Percentiles rank a stretch among this genome's conserved stretches.
Conservation (phyloP, 805 yeast species). For the Blastobotrys robertii region DNA sequence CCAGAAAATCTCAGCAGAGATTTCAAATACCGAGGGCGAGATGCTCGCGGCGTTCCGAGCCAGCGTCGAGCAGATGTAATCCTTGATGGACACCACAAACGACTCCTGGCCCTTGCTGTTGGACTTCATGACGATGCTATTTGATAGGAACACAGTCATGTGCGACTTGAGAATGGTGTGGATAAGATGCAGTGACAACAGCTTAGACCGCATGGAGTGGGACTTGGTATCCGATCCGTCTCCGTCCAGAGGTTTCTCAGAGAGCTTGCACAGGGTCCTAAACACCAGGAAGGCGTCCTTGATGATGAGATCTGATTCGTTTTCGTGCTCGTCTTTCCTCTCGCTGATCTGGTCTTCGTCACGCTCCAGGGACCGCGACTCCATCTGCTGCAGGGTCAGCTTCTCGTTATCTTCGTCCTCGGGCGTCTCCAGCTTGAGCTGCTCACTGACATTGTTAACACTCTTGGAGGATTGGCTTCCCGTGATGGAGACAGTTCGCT, state of each 20-base stretch:
- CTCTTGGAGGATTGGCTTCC: not conserved
- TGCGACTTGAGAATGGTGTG: conserved; percentile 81
- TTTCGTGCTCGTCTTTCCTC: conserved; percentile 34
- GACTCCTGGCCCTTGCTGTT: conserved; percentile 33
- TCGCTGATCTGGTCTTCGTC: conserved; percentile 21
- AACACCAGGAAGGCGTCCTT: conserved; percentile 90
- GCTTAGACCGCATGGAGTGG: conserved; percentile 84
- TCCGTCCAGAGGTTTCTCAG: conserved; percentile 69
- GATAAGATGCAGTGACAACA: conserved; percentile 77
- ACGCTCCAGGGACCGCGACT: conserved; percentile 12
- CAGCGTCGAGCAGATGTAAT: conserved; percentile 70
- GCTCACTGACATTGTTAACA: not conserved
- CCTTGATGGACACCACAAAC: conserved; percentile 71
- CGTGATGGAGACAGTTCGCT: conserved; percentile 9
- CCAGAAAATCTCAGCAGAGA: conserved; percentile 91
- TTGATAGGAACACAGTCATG: conserved; percentile 61
- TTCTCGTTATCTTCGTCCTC: conserved; percentile 4
- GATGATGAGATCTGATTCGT: conserved; percentile 46
- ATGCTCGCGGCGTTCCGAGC: conserved; percentile 91
- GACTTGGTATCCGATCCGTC: conserved; percentile 60
- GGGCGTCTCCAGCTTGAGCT: not conserved
- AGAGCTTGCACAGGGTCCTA: conserved; percentile 89
- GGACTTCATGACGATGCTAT: conserved; percentile 25
- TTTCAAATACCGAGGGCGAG: conserved; percentile 82
- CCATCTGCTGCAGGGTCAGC: conserved; percentile 26